Conservation (phyloP, 2,329 filamentous ascomycete genomes). For the Chrysoporthe deuterocubensis region DNA sequence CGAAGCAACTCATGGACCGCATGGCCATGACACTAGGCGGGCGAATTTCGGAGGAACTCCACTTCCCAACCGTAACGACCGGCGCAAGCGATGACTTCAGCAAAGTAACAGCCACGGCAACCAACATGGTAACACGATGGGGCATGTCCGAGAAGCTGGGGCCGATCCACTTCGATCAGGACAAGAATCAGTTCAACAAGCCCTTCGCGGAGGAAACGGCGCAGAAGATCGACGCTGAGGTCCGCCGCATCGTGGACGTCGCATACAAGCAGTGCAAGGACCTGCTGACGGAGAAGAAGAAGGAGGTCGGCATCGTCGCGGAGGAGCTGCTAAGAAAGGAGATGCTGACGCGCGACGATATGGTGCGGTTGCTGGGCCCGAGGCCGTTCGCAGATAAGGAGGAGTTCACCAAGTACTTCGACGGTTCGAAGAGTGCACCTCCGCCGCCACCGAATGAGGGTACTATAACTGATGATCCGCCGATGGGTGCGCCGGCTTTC, state of each 20-base stretch:
- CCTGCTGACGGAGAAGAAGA: slow-evolving; percentile 82
- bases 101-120: slow-evolving; percentile 95
- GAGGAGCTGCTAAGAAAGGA: slow-evolving; percentile 94
- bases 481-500: slow-evolving; percentile 41
- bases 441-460: slow-evolving; percentile 56
- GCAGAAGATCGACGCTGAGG: slow-evolving; percentile 88
- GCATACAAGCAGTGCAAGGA: slow-evolving; percentile 90
- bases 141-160: slow-evolving; percentile 97
- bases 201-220: slow-evolving; percentile 95
- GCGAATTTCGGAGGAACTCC: slow-evolving; percentile 91
- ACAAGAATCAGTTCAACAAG: slow-evolving; percentile 83
- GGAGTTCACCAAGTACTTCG: slow-evolving; percentile 95
- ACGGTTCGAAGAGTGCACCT: slow-evolving; percentile 59
- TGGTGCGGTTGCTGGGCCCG: slow-evolving; percentile 84
- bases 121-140: slow-evolving; percentile 98
- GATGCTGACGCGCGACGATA: slow-evolving; percentile 86
- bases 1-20: slow-evolving; percentile 95
- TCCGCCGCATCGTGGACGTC: slow-evolving; percentile 87
- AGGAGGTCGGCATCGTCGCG: slow-evolving; percentile 84
- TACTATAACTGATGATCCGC: slow-evolving; percentile 38
- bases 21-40: slow-evolving; percentile 99
- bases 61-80: slow-evolving; percentile 95
- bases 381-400: slow-evolving; percentile 82
- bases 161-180: slow-evolving; percentile 86
- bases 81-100: slow-evolving; percentile 97